A percentile compares a stretch with the other conserved stretches of the same genome.
These are phyloP conservation scores for Calonectria pseudoreteaudii DNA, from an alignment of 2,329 filamentous ascomycete species.

Conservation along the genomic window DNA sequence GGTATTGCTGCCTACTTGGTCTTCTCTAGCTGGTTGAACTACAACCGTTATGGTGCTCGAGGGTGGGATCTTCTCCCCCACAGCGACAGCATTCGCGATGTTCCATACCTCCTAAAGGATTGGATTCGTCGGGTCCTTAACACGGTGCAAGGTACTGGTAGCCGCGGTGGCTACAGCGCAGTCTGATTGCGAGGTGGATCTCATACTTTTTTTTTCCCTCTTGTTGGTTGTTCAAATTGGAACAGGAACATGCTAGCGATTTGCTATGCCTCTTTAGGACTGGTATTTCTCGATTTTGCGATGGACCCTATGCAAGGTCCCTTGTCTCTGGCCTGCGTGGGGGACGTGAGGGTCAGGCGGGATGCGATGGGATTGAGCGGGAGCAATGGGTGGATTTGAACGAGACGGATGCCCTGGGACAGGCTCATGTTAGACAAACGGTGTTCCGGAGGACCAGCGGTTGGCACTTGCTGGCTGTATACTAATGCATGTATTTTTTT, in stretches of 20 bases:
- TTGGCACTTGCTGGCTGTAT: slow-evolving; percentile 15
- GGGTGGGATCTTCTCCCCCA: slow-evolving; percentile 97
- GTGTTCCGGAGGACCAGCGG: slow-evolving; percentile 20
- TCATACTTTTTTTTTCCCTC: slow-evolving; percentile 19
- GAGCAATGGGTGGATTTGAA: not conserved
- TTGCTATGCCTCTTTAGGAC: not conserved
- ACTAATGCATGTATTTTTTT: slow-evolving; percentile 23
- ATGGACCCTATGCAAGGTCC: not conserved
- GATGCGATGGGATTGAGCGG: slow-evolving; percentile 5
- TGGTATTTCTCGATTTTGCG: not conserved
- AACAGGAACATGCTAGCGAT: not conserved
- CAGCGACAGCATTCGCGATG: slow-evolving; percentile 89
- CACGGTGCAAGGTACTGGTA: slow-evolving; percentile 85
- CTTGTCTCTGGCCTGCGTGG: slow-evolving; percentile 6
- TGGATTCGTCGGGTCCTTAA: slow-evolving; percentile 84
- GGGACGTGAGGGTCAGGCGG: not conserved
- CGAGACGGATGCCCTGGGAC: slow-evolving; percentile 1
- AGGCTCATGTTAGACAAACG: slow-evolving; percentile 21
- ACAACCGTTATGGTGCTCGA: slow-evolving; percentile 93
- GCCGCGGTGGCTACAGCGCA: slow-evolving; percentile 92
- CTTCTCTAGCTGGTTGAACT: slow-evolving; percentile 98
- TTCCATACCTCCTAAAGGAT: slow-evolving; percentile 93
- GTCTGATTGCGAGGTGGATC: slow-evolving; percentile 66
- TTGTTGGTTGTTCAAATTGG: slow-evolving; percentile 5
- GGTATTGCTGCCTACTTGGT: slow-evolving; percentile 90